Evolutionary conservation across 2,329 filamentous ascomycete genomes (phyloP).

Genomic region (Apiospora sp.): DNA sequence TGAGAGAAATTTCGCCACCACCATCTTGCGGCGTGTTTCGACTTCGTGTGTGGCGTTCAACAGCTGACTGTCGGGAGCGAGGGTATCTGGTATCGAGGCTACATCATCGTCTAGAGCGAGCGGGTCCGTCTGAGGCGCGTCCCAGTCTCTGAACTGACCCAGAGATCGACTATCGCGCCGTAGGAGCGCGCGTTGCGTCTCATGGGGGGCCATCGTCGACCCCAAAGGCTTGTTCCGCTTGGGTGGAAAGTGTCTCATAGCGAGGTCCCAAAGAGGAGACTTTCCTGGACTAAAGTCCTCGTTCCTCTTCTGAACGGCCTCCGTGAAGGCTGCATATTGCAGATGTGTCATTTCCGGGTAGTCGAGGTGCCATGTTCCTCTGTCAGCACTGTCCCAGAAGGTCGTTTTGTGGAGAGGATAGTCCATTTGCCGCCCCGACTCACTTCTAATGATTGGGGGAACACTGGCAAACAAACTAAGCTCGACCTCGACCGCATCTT

Average conservation of each 20-base stretch:
- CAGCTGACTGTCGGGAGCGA: constrained; percentile 46
- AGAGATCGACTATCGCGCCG: constrained; percentile 36
- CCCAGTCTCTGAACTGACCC: constrained; percentile 40
- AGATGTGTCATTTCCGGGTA: constrained; percentile 71
- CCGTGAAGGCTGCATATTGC: constrained; percentile 62
- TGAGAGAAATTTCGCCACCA: constrained; percentile 24
- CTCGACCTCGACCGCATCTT: constrained; percentile 40
- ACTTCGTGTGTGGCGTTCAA: constrained; percentile 46
- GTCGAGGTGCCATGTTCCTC: constrained; percentile 64
- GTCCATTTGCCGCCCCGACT: constrained; percentile 66
- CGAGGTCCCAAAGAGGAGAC: constrained; percentile 61
- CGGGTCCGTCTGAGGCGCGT: constrained; percentile 36
- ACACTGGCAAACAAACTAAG: constrained; percentile 57
- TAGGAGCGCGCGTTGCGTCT: constrained; percentile 26
- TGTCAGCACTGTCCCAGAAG: constrained; percentile 65
- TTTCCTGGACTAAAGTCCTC: constrained; percentile 63
- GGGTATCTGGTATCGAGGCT: constrained; percentile 46
- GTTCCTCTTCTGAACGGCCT: constrained; percentile 57
- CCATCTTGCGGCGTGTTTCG: constrained; percentile 28
- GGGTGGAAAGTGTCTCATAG: constrained; percentile 66
- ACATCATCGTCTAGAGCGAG: constrained; percentile 35
- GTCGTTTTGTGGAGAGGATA: constrained; percentile 61
- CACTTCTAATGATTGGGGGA: constrained; percentile 56
- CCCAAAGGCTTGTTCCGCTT: constrained; percentile 36
- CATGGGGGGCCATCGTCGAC: constrained; percentile 29